phyloP scores from a whole-genome alignment of 768 basidiomycete genomes.

The Coprinellus micaceus region DNA sequence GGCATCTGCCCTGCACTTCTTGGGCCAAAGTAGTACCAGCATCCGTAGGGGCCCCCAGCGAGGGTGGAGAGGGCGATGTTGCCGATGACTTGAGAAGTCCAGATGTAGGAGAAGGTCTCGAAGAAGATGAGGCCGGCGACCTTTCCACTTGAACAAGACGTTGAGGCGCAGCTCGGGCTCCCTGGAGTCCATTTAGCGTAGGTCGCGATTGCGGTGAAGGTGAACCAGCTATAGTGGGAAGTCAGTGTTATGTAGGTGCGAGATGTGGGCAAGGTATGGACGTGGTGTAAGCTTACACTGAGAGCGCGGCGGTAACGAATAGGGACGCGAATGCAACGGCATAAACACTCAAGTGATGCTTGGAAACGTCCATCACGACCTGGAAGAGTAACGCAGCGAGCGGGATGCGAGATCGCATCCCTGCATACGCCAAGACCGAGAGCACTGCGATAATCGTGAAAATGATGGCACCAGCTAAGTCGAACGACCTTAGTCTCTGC shows the following conservation, averaged over 20 bases:
- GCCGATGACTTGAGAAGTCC: constrained; percentile 79
- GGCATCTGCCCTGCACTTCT: constrained; percentile 65
- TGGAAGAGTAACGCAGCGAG: constrained; percentile 75
- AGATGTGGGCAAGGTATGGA: not conserved
- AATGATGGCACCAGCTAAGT: constrained; percentile 73
- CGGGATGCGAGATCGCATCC: constrained; percentile 69
- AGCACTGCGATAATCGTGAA: constrained; percentile 78
- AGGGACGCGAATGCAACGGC: constrained; percentile 70
- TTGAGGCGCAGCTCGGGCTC: constrained; percentile 54
- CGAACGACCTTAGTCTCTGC: not conserved
- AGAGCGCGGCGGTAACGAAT: constrained; percentile 65
- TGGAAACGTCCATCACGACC: constrained; percentile 80
- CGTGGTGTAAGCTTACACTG: constrained; percentile 46
- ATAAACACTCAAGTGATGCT: constrained; percentile 79
- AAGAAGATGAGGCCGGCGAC: constrained; percentile 79
- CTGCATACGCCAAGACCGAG: constrained; percentile 72
- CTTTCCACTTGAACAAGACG: constrained; percentile 63
- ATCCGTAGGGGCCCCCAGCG: constrained; percentile 74
- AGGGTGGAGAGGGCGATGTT: constrained; percentile 78
- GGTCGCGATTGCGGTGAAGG: constrained; percentile 75
- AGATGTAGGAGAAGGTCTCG: constrained; percentile 78
- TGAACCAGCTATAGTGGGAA: constrained; percentile 54
- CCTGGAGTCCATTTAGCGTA: constrained; percentile 76
- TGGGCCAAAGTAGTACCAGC: constrained; percentile 86
- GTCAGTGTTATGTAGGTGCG: constrained; percentile 6